Evolutionary conservation across 495 filamentous ascomycete genomes (phyloP).

Genomic region (Letharia lupina): DNA sequence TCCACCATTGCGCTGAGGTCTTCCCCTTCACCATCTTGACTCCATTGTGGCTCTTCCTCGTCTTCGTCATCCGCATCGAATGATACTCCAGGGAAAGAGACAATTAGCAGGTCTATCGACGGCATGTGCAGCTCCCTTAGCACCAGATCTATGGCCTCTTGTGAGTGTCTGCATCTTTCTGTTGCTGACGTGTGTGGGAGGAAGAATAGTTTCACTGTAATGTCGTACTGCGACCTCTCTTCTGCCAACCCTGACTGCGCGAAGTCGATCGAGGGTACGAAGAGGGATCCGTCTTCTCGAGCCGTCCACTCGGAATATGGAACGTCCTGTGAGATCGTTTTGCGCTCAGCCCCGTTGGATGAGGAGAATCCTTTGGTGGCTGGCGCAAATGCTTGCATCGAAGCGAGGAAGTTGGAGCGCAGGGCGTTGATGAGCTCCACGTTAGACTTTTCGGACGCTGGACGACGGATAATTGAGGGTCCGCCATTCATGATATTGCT

Average conservation of each 20-base stretch:
- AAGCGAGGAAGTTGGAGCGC: slow-evolving; percentile 65
- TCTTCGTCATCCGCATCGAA: slow-evolving; percentile 90
- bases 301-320: slow-evolving; percentile 54
- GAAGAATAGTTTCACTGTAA: slow-evolving; percentile 91
- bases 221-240: slow-evolving; percentile 75
- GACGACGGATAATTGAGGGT: slow-evolving; percentile 71
- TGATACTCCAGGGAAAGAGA: slow-evolving; percentile 85
- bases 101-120: slow-evolving; percentile 79
- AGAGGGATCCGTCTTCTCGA: slow-evolving; percentile 50
- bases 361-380: slow-evolving; percentile 25
- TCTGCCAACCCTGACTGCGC: slow-evolving; percentile 61
- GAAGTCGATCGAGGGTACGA: slow-evolving; percentile 71
- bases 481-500: slow-evolving; percentile 81
- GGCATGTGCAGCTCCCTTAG: slow-evolving; percentile 64
- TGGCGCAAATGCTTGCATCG: slow-evolving; percentile 46
- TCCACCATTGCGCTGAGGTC: slow-evolving; percentile 59
- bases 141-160: slow-evolving; percentile 71
- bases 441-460: slow-evolving; percentile 68
- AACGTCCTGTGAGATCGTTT: slow-evolving; percentile 29
- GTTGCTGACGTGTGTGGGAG: slow-evolving; percentile 58
- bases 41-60: slow-evolving; percentile 54
- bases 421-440: slow-evolving; percentile 82
- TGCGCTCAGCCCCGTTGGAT: slow-evolving; percentile 24
- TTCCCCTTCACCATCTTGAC: slow-evolving; percentile 43
- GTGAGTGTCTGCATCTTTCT: slow-evolving; percentile 55